A percentile compares a stretch with the other conserved stretches of the same genome.
Conservation (phyloP, 2,329 filamentous ascomycete genomes). For the Pseudonectria buxi region DNA sequence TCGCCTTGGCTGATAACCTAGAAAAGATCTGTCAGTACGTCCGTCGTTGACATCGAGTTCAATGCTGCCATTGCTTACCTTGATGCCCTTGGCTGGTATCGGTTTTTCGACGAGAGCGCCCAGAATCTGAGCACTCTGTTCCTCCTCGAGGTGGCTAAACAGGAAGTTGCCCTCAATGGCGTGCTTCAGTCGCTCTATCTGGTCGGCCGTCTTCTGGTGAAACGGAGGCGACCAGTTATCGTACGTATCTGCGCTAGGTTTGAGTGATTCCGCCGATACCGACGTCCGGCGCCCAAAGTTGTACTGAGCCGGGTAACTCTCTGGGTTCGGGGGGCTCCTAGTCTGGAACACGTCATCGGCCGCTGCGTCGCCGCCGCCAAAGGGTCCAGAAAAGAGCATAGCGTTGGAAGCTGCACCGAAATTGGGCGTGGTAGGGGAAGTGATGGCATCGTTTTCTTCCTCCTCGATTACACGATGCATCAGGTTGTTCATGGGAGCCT, state of each 20-base stretch:
- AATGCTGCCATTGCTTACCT: slow-evolving; percentile 34
- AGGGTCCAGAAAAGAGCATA: slow-evolving; percentile 40
- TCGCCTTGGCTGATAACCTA: slow-evolving; percentile 95
- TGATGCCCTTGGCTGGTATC: slow-evolving; percentile 82
- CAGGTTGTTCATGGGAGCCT: slow-evolving; percentile 18
- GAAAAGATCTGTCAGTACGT: slow-evolving; percentile 16
- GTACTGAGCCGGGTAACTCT: slow-evolving; percentile 84
- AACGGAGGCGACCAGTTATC: slow-evolving; percentile 87
- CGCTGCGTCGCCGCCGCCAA: slow-evolving; percentile 46
- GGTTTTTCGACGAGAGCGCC: slow-evolving; percentile 91
- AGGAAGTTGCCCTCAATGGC: slow-evolving; percentile 88
- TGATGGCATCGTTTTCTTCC: slow-evolving; percentile 70
- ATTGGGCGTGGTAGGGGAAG: slow-evolving; percentile 63
- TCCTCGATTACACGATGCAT: slow-evolving; percentile 66
- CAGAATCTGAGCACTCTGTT: slow-evolving; percentile 80
- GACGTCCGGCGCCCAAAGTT: slow-evolving; percentile 90
- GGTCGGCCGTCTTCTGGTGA: slow-evolving; percentile 76
- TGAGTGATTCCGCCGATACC: slow-evolving; percentile 92
- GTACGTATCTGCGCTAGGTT: slow-evolving; percentile 73
- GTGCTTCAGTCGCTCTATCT: slow-evolving; percentile 68
- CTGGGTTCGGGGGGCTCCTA: slow-evolving; percentile 47
- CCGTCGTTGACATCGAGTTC: background rate
- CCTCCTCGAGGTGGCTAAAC: slow-evolving; percentile 90
- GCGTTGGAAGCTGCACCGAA: slow-evolving; percentile 41
- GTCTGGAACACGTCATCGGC: slow-evolving; percentile 40